These are phyloP conservation scores for Tetrapyrgos nigripes DNA, from an alignment of 1,284 basidiomycete genomes.

Conservation along the genomic window DNA sequence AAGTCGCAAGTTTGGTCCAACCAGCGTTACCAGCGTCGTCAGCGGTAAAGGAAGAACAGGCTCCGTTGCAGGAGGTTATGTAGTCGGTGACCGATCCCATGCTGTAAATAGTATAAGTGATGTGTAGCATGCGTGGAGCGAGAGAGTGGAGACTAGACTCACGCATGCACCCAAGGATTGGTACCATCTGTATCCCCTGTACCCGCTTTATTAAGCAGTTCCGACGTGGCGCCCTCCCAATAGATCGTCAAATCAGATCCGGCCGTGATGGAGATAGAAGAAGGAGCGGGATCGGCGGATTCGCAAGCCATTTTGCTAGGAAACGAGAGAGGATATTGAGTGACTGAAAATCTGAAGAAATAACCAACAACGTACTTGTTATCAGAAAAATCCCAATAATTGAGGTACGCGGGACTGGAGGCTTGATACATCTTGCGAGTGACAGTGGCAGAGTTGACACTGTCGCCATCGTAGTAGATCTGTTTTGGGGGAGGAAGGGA, in stretches of 20 bases:
- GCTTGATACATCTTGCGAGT: slow-evolving; percentile 11
- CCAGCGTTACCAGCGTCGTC: slow-evolving; percentile 2
- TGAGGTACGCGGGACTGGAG: slow-evolving; percentile 5
- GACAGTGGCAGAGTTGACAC: slow-evolving; percentile 10
- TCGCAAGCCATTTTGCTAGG: slow-evolving; percentile 18
- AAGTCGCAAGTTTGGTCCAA: slow-evolving; percentile 9
- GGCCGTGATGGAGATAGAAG: slow-evolving; percentile 6
- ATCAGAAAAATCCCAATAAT: slow-evolving; percentile 12
- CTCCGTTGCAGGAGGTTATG: slow-evolving; percentile 8
- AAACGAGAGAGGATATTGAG: not conserved
- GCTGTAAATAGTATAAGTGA: not conserved
- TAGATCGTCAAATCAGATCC: slow-evolving; percentile 4
- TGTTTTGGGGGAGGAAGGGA: not conserved
- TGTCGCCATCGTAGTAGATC: slow-evolving; percentile 16
- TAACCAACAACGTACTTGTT: slow-evolving; percentile 5
- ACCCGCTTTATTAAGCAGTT: slow-evolving; percentile 11
- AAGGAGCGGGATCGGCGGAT: slow-evolving; percentile 7
- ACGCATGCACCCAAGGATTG: slow-evolving; percentile 16
- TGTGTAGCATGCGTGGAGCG: not conserved
- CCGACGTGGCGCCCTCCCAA: slow-evolving; percentile 16
- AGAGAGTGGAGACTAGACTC: not conserved
- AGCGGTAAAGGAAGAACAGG: slow-evolving; percentile 4
- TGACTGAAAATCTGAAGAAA: not conserved
- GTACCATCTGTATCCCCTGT: slow-evolving; percentile 3
- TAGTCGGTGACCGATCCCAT: slow-evolving; percentile 14